Evolutionary conservation across 2,329 filamentous ascomycete genomes (phyloP).

Genomic region (Venturia nashicola): DNA sequence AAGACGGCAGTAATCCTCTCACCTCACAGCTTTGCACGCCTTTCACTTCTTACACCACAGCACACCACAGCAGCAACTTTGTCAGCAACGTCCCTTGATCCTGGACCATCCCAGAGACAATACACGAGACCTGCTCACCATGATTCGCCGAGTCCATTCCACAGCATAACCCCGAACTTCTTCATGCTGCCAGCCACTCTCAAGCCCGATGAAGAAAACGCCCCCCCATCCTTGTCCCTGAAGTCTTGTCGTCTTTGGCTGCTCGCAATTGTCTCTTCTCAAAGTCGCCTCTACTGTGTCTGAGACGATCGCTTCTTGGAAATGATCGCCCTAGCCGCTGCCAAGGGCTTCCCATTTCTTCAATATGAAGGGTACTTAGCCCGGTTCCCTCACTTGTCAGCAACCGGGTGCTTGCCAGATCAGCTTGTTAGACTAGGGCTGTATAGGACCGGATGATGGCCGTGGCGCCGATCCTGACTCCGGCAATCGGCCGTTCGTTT

Average conservation of each 20-base stretch:
- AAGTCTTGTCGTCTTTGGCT: background rate
- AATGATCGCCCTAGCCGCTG: slow-evolving; percentile 1
- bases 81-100: background rate
- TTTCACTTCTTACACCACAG: background rate
- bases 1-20: background rate
- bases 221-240: background rate
- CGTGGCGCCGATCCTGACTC: background rate
- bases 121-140: background rate
- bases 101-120: background rate
- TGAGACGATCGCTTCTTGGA: background rate
- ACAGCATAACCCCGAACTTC: background rate
- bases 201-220: no score
- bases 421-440: background rate
- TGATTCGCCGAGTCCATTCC: background rate
- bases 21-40: background rate
- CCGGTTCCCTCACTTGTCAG: background rate
- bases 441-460: background rate
- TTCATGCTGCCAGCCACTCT: background rate
- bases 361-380: background rate
- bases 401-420: slow-evolving; percentile 1
- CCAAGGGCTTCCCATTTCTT: background rate
- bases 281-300: background rate
- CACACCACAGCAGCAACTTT: background rate
- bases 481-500: background rate
- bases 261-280: background rate